A percentile compares a stretch with the other conserved stretches of the same genome.
These are phyloP conservation scores for Lophiostoma macrostomum DNA, from an alignment of 495 filamentous ascomycete species.

Conservation along the genomic window DNA sequence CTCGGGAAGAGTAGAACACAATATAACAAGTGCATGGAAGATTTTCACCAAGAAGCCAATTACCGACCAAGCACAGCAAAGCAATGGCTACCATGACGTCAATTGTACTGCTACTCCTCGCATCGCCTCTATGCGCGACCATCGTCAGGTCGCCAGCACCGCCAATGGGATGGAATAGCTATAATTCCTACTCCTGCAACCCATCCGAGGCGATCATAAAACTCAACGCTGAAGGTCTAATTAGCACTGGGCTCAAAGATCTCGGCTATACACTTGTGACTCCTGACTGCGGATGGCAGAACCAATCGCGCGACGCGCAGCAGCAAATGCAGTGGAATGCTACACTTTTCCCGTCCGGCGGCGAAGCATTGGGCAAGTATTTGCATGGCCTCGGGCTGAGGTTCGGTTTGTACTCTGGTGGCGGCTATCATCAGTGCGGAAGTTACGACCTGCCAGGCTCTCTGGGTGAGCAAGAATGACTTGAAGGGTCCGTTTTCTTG, in stretches of 20 bases:
- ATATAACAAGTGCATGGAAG: too few relatives aligned
- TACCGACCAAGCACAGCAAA: too few relatives aligned
- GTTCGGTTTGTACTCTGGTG: constrained; percentile 58
- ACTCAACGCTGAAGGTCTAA: constrained; percentile 53
- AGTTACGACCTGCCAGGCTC: neutral
- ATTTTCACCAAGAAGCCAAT: too few relatives aligned
- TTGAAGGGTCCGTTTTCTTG: neutral
- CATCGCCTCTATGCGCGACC: neutral
- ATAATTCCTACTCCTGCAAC: constrained; percentile 53
- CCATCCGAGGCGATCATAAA: constrained; percentile 50
- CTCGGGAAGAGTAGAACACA: too few relatives aligned
- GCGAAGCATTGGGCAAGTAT: constrained; percentile 49
- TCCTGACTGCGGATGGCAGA: constrained; percentile 57
- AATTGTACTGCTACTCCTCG: neutral
- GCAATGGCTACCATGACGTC: neutral
- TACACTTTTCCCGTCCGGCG: constrained; percentile 51
- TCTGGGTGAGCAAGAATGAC: constrained; percentile 8
- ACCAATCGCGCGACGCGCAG: constrained; percentile 44
- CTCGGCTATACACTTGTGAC: constrained; percentile 56
- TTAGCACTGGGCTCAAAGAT: constrained; percentile 50
- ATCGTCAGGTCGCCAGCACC: neutral
- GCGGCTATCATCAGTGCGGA: constrained; percentile 43
- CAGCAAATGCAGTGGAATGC: constrained; percentile 54
- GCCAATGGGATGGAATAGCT: constrained; percentile 50
- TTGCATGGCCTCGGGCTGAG: constrained; percentile 49